Percentiles rank a stretch among this genome's conserved stretches.
Conservation (phyloP, 495 filamentous ascomycete species). For the Aspergillus egyptiacus region DNA sequence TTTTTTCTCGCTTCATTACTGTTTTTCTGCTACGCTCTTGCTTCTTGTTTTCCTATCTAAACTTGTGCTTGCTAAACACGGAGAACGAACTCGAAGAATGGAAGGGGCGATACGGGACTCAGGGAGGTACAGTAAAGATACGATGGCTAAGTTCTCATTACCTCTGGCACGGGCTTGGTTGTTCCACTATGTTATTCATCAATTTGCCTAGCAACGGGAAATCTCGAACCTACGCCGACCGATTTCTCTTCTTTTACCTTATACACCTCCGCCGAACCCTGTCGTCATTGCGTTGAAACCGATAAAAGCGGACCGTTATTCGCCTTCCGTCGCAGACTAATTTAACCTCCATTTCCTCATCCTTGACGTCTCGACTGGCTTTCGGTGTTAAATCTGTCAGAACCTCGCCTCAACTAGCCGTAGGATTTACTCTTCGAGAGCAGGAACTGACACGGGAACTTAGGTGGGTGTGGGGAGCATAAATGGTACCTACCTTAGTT, state of each 20-base stretch:
- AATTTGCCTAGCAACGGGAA: conserved; percentile 38
- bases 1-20: neutral
- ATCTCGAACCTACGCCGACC: conserved; percentile 40
- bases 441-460: neutral
- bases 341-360: conserved; percentile 27
- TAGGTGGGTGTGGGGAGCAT: neutral
- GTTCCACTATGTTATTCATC: conserved; percentile 21
- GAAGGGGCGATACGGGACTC: too few relatives aligned
- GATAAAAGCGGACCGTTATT: conserved; percentile 32
- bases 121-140: conserved; percentile 1
- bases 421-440: neutral
- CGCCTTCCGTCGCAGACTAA: conserved; percentile 35
- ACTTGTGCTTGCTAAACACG: neutral
- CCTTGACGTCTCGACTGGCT: conserved; percentile 22
- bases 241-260: conserved; percentile 19
- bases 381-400: neutral
- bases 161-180: conserved; percentile 9
- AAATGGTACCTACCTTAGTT: neutral
- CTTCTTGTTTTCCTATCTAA: neutral
- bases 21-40: conserved; percentile 1
- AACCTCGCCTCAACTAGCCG: conserved; percentile 1
- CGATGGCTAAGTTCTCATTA: conserved; percentile 11
- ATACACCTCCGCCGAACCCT: conserved; percentile 26
- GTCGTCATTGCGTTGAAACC: conserved; percentile 33
- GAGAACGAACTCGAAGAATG: neutral